phyloP scores from a whole-genome alignment of 2,329 filamentous ascomycete species.

The Delphinella strobiligena region DNA sequence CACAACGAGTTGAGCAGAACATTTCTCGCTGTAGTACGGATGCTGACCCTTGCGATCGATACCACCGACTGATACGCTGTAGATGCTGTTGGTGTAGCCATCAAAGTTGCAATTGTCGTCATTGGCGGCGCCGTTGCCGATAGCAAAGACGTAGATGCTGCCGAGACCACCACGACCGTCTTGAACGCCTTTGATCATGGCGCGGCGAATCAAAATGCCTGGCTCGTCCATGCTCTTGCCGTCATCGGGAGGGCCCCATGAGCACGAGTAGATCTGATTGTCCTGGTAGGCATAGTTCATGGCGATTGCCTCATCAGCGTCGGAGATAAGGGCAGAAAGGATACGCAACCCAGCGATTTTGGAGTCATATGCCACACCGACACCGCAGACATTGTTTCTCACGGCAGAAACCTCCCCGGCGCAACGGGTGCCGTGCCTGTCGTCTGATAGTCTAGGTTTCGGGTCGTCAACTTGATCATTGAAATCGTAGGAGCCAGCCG shows the following conservation, averaged over 20 bases:
- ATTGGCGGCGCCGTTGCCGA: constrained; percentile 75
- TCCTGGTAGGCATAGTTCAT: constrained; percentile 86
- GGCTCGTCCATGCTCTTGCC: constrained; percentile 89
- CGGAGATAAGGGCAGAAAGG: constrained; percentile 77
- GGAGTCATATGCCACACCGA: constrained; percentile 91
- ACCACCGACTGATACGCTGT: constrained; percentile 92
- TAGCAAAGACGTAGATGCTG: constrained; percentile 92
- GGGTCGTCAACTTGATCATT: constrained; percentile 75
- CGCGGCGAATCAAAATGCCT: constrained; percentile 72
- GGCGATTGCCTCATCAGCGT: constrained; percentile 82
- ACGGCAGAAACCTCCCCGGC: constrained; percentile 88
- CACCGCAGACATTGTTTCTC: constrained; percentile 84
- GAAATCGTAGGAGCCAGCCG: constrained; percentile 87
- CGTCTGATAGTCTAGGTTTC: constrained; percentile 69
- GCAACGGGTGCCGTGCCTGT: constrained; percentile 85
- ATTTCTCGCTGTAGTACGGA: constrained; percentile 92
- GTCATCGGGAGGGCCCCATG: constrained; percentile 93
- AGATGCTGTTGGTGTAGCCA: constrained; percentile 98
- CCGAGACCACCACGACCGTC: constrained; percentile 73
- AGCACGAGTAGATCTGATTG: constrained; percentile 97
- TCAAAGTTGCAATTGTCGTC: constrained; percentile 99
- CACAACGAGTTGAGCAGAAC: constrained; percentile 88
- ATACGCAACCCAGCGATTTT: constrained; percentile 88
- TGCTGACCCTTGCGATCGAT: constrained; percentile 80
- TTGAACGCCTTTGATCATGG: constrained; percentile 87